phyloP scores from a whole-genome alignment of 148 eudicot species.

The Rhododendron williamsianum region DNA sequence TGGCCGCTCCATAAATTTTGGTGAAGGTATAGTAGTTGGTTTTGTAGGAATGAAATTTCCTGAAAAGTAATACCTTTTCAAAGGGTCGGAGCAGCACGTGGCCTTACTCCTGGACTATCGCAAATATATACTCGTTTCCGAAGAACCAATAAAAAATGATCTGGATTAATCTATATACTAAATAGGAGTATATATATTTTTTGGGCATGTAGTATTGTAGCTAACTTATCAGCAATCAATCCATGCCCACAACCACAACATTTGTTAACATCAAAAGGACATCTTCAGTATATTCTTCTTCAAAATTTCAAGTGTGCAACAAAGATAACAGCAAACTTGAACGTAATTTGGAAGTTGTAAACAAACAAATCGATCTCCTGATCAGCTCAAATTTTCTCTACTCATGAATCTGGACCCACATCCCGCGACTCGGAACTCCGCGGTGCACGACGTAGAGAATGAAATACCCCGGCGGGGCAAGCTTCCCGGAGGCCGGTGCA shows the following conservation, averaged over 20 bases:
- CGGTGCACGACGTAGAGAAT: slow-evolving; percentile 43
- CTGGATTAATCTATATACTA: too few species aligned
- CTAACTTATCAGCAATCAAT: background rate
- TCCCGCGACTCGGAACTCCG: slow-evolving; percentile 61
- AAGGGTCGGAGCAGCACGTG: too few species aligned
- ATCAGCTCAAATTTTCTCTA: slow-evolving; percentile 1
- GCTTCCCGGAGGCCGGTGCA: slow-evolving; percentile 41
- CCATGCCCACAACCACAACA: background rate
- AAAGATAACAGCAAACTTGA: background rate
- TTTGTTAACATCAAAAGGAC: background rate
- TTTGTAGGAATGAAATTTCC: too few species aligned
- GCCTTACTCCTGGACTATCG: too few species aligned
- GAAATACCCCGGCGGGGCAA: slow-evolving; percentile 88
- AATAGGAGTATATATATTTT: too few species aligned
- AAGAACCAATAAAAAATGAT: too few species aligned
- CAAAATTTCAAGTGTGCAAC: background rate
- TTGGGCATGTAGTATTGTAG: background rate
- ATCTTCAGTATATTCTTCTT: background rate
- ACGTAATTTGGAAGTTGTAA: background rate
- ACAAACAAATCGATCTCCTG: background rate
- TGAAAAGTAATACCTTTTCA: too few species aligned
- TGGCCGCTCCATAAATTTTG: background rate
- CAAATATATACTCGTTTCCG: too few species aligned
- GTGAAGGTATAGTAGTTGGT: background rate
- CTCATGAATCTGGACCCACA: slow-evolving; percentile 52